Percentiles rank a stretch among this genome's conserved stretches.
Evolutionary conservation across 176 grass and related monocot genomes (phyloP).

Genomic region (Carex scoparia): DNA sequence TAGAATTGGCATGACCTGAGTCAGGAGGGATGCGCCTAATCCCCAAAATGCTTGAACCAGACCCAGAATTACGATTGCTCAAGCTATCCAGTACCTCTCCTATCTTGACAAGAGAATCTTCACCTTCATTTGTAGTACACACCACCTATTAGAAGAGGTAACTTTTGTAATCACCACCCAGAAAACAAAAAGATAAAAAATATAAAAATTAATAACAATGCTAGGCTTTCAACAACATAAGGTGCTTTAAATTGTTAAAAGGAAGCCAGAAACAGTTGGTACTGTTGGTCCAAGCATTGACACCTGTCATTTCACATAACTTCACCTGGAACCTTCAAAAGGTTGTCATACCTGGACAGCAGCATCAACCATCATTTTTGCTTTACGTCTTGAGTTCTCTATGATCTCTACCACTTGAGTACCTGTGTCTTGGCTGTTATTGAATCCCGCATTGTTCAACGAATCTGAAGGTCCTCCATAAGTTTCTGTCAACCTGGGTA

Average conservation of each 20-base stretch:
- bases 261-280: not conserved
- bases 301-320: not conserved
- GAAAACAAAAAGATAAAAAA: constrained; percentile 11
- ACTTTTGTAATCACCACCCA: constrained; percentile 6
- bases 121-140: constrained; percentile 63
- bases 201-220: not conserved
- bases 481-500: constrained; percentile 55
- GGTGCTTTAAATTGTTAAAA: not conserved
- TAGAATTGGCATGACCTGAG: constrained; percentile 58
- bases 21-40: constrained; percentile 63
- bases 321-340: constrained; percentile 6
- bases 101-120: constrained; percentile 64
- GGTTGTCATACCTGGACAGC: constrained; percentile 69
- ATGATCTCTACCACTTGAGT: constrained; percentile 91
- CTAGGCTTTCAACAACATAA: not conserved
- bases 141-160: constrained; percentile 50
- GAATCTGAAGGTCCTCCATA: constrained; percentile 42
- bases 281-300: not conserved
- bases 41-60: constrained; percentile 60
- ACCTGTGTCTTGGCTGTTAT: constrained; percentile 73
- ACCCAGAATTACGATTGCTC: constrained; percentile 42
- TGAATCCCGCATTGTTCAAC: constrained; percentile 37
- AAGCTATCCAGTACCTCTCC: constrained; percentile 68
- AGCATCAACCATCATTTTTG: constrained; percentile 87
- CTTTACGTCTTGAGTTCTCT: constrained; percentile 66